Base-by-base conservation (phyloP, 306 rosid species). In the Luffa acutangula region DNA sequence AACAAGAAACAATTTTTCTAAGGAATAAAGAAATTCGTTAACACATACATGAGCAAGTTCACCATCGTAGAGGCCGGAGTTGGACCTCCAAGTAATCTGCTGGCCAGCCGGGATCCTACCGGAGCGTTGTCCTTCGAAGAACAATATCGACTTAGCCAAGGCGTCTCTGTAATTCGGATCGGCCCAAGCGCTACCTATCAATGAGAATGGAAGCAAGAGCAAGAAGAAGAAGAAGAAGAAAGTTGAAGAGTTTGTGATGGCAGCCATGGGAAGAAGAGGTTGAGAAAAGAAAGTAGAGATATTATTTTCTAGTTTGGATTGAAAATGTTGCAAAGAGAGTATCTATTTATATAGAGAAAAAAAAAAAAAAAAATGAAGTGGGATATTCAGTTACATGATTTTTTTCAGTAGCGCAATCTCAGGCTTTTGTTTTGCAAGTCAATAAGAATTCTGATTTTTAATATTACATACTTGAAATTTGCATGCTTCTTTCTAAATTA, bases 121-220 rank as follows among this genome's bases (percentile, higher is more conserved):
- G 1, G 98, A 95, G 70, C 98, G 90, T 66, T 95, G 98, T 0
- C 97, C 98, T 83, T 95, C 90, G 25, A 95, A 95, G 81, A 95
- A 95, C 85, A 95, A 67, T 1, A 95, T 51, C 4, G 98, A 90
- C 77, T 95, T 95, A 0, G 91, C 88, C 80, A 95, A 81, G 20
- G 98, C 98, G 10, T 92, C 98, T 87, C 84, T 65, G 64, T 95
- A 95, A 42, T 95, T 88, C 1, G 89, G 92, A 13, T 12, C 7
- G 2, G 7, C 46, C 3, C 7, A 46, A 39, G 41, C 59, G 2
- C 9, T n/a, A 9, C 15, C 42, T 0, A 34, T 10, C 1, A 58
- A 48, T 3, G 69, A 62, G 9, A 65, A 48, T 5, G 20, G 14
- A 20, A 63, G 3, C 25, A 48, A 21, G 42, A 62, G 7, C 54